These are phyloP conservation scores for Coprinopsis strossmayeri DNA, from an alignment of 768 basidiomycete genomes.

Conservation along the genomic window DNA sequence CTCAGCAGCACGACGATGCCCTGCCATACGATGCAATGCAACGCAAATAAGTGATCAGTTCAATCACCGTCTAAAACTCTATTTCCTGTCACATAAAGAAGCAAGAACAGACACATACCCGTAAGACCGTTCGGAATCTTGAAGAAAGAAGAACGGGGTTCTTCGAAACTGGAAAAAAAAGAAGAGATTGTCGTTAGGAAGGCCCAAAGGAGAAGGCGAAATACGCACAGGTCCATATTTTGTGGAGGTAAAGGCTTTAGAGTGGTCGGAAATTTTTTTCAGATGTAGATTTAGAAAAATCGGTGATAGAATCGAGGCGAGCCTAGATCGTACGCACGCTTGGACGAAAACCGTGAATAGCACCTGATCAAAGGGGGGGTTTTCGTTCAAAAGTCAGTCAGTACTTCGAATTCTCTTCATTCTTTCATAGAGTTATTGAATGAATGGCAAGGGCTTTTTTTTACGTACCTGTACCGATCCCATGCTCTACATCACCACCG, in stretches of 20 bases:
- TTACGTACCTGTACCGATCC: constrained; percentile 18
- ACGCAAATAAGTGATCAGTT: too few species aligned
- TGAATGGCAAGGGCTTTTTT: not conserved
- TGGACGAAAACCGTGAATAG: constrained; percentile 24
- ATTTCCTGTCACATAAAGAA: too few species aligned
- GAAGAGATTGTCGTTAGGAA: not conserved
- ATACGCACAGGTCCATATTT: constrained; percentile 25
- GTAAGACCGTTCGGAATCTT: constrained; percentile 2
- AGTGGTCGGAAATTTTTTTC: too few species aligned
- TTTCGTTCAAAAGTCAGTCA: too few species aligned
- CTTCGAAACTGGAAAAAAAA: not conserved
- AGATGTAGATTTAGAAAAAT: not conserved
- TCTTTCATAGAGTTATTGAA: not conserved
- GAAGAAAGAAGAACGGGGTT: constrained; percentile 1
- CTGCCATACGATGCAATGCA: too few species aligned
- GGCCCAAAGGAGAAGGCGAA: not conserved
- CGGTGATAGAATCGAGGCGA: not conserved
- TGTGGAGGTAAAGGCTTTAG: constrained; percentile 23
- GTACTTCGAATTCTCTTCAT: too few species aligned
- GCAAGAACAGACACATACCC: constrained; percentile 4
- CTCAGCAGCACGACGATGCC: constrained; percentile 1
- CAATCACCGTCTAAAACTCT: too few species aligned
- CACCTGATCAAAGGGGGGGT: constrained; percentile 13
- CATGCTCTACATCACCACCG: constrained; percentile 12
- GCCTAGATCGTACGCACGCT: constrained; percentile 16